phyloP scores from a whole-genome alignment of 352 stramenopile genomes.

The Phytophthora niederhauseri region DNA sequence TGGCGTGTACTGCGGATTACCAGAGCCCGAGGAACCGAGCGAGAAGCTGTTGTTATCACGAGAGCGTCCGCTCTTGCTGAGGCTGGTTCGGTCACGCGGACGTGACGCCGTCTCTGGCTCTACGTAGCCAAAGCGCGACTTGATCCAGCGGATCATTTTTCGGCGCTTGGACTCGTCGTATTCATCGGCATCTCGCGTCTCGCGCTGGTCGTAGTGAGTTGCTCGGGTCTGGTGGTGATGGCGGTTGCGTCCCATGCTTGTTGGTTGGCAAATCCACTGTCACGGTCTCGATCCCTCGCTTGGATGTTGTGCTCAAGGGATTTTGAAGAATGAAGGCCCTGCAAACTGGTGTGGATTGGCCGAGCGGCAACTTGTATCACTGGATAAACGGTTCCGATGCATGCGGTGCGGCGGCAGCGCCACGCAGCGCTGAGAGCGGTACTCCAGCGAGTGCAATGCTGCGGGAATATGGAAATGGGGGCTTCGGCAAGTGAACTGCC shows the following conservation, averaged over 20 bases:
- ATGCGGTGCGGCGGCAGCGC: conserved; percentile 24
- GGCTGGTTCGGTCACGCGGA: conserved; percentile 24
- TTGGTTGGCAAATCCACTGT: neutral
- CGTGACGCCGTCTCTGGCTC: conserved; percentile 12
- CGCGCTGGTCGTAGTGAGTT: conserved; percentile 49
- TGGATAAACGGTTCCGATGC: conserved; percentile 9
- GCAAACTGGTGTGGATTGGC: neutral
- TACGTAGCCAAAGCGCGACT: conserved; percentile 47
- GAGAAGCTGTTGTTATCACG: conserved; percentile 26
- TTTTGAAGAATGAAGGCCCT: conserved; percentile 24
- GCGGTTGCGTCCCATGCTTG: conserved; percentile 27
- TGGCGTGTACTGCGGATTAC: conserved; percentile 23
- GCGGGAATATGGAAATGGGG: conserved; percentile 31
- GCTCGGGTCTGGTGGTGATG: conserved; percentile 32
- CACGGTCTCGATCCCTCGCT: neutral
- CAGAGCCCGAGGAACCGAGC: conserved; percentile 1
- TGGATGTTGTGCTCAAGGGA: conserved; percentile 5
- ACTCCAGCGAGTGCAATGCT: neutral
- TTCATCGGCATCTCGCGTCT: conserved; percentile 34
- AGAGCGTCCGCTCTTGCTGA: conserved; percentile 28
- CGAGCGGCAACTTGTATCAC: neutral
- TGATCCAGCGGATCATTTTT: conserved; percentile 69
- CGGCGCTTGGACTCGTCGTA: conserved; percentile 60
- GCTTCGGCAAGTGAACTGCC: neutral
- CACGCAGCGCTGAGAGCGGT: conserved; percentile 21